Evolutionary conservation across 164 flowering plant species (phyloP), one percentile per base, ranked within the genome.

Genomic region (Kingdonia uniflora): DNA sequence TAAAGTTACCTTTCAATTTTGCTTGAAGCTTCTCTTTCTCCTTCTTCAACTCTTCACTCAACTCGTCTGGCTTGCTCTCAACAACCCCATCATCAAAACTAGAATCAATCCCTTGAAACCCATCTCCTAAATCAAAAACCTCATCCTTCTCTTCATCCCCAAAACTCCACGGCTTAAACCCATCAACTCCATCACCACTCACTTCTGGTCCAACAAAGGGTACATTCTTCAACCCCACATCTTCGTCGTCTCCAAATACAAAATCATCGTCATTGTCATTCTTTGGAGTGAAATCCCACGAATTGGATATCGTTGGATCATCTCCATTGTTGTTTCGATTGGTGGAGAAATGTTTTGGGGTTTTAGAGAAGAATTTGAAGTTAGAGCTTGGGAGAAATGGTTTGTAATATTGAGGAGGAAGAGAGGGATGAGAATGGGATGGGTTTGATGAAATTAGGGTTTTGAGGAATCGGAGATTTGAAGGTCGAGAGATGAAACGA

Each of bases 1-100:
- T n/a, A n/a, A n/a, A n/a, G n/a, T n/a, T n/a, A 69, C 72, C 68
- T 61, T 69, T 65, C 51, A 69, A 41, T 16, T 56, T 51, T 19
- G 11, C 51, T 6, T 23, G 11, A 50, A 65, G 68, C 35, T 37
- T 35, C 19, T 43, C 38, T n/a, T 69, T 57, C 56, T 69, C 68
- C 44, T 49, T 15, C 57, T 61, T 60, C 17, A 69, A 50, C 45
- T 39, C 22, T 39, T 41, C 22, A 45, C 20, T 22, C 17, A 52
- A 49, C 4, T 33, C 62, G 39, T 37, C 57, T 8, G 29, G 8
- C 38, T 4, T 54, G 14, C 14, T 40, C 50, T 51, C 67, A 59
- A 25, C 19, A 17, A 2, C 29, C 44, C 54, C 66, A n/a, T 19
- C 35, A 20, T 38, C 52, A 2, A 14, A 59, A 3, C 11, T 25